phyloP scores from a whole-genome alignment of 108 stramenopile species.

The Seminavis robusta region DNA sequence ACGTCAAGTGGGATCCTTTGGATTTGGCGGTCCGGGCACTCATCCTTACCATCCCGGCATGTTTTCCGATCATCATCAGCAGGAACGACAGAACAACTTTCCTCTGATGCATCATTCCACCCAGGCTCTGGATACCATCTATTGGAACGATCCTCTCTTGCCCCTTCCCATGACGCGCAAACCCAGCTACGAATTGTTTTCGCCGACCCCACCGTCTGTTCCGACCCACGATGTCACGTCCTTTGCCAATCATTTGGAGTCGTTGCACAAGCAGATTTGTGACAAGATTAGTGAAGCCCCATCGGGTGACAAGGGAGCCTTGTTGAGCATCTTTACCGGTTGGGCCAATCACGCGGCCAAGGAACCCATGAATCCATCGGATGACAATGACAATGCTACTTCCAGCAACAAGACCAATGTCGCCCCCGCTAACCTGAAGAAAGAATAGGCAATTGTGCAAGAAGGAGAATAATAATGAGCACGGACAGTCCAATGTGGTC shows the following conservation, averaged over 20 bases:
- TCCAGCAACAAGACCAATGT: too few species aligned
- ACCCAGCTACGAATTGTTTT: conserved; percentile 10
- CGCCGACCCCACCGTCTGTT: background rate
- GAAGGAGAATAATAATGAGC: too few species aligned
- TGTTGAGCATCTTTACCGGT: conserved; percentile 25
- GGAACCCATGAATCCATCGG: too few species aligned
- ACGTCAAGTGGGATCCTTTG: background rate
- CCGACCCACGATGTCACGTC: background rate
- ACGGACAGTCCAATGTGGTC: too few species aligned
- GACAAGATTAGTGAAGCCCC: conserved; percentile 12
- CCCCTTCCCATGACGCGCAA: conserved; percentile 4
- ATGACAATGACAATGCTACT: too few species aligned
- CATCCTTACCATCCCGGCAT: background rate
- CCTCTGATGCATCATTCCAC: background rate
- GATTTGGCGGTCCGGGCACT: background rate
- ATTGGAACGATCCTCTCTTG: conserved; percentile 20
- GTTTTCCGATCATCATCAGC: background rate
- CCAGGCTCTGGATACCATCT: background rate
- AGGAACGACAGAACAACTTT: background rate
- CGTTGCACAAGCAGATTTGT: conserved; percentile 21
- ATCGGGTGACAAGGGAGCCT: conserved; percentile 8
- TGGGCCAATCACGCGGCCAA: conserved; percentile 30
- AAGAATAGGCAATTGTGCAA: too few species aligned
- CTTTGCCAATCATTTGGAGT: conserved; percentile 9
- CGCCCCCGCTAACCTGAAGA: too few species aligned